Evolutionary conservation across 2,329 filamentous ascomycete genomes (phyloP), one percentile per base, ranked within the genome.

Genomic region (Acrodontium crateriforme): DNA sequence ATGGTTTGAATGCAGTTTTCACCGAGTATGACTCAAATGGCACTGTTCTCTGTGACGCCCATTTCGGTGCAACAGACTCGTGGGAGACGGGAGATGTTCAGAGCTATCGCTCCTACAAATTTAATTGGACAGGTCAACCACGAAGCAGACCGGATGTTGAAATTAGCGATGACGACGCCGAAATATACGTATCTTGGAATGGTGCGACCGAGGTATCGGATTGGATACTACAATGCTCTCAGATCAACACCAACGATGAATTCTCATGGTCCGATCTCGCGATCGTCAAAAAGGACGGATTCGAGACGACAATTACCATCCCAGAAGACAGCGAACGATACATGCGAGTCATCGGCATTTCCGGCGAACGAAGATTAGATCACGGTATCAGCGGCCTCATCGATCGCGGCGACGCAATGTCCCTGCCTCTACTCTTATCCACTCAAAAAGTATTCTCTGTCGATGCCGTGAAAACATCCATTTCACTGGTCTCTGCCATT

Each of bases 51-150:
- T 70, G 67, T 48, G 61, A 71, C 30, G 53, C 53, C 3, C 63
- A 64, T 39, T 57, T 67, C 43, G 56, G 32, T 29, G 35, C 44
- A 4, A 25, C 36, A 8, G 41, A 36, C 9, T 37, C 32, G 3
- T 46, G 37, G 37, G 39, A 45, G 49, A 39, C 44, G 49, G 56
- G 62, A 1, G 54, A 62, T 19, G 41, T 49, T 10, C 42, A 52
- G 31, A 67, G 60, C 36, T 74, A 74, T 39, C 62, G 68, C 16
- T 58, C 58, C 2, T 66, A 62, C 44, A 67, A 65, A 41, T 58
- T 56, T 27, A 43, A 55, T 19, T 74, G 68, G 65, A 52, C 52
- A 3, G 65, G 6, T 33, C 29, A 17, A 36, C 56, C 49, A 3
- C 28, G 37, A 9, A 20, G 42, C 39, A 9, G 61, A 55, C 8